These are phyloP conservation scores for Massariosphaeria phaeospora DNA, from an alignment of 495 filamentous ascomycete genomes.

Conservation along the genomic window DNA sequence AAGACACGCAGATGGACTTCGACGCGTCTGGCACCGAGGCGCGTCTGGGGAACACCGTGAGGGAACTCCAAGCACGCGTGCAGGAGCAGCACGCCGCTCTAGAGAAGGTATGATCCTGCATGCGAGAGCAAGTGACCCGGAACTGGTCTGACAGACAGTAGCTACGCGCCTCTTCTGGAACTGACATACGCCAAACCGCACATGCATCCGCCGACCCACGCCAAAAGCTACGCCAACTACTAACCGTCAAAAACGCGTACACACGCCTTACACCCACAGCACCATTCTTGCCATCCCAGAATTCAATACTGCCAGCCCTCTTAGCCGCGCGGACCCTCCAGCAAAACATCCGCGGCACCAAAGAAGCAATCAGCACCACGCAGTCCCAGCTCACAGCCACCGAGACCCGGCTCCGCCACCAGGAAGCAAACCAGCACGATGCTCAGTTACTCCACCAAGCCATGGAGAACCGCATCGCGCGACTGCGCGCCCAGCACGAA, in stretches of 20 bases:
- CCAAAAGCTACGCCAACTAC: constrained; percentile 50
- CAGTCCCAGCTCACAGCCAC: constrained; percentile 50
- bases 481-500: constrained; percentile 48
- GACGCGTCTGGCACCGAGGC: constrained; percentile 35
- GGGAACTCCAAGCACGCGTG: constrained; percentile 60
- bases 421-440: constrained; percentile 59
- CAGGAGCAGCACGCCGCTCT: constrained; percentile 61
- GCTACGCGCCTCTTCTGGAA: constrained; percentile 11
- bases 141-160: too few species aligned
- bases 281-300: constrained; percentile 58
- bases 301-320: constrained; percentile 65
- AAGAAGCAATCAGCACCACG: constrained; percentile 53
- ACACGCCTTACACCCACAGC: constrained; percentile 54
- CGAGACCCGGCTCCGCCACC: constrained; percentile 52
- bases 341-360: constrained; percentile 59
- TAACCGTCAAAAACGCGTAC: constrained; percentile 59
- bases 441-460: constrained; percentile 48
- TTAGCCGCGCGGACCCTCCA: constrained; percentile 63
- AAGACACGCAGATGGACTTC: constrained; percentile 28
- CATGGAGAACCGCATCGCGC: constrained; percentile 56
- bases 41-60: constrained; percentile 60
- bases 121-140: too few species aligned
- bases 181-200: constrained; percentile 5
- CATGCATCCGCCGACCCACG: constrained; percentile 42
- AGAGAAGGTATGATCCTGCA: constrained; percentile 48